Conservation (phyloP, 1,284 basidiomycete genomes). For the Cutaneotrichosporon cavernicola region DNA sequence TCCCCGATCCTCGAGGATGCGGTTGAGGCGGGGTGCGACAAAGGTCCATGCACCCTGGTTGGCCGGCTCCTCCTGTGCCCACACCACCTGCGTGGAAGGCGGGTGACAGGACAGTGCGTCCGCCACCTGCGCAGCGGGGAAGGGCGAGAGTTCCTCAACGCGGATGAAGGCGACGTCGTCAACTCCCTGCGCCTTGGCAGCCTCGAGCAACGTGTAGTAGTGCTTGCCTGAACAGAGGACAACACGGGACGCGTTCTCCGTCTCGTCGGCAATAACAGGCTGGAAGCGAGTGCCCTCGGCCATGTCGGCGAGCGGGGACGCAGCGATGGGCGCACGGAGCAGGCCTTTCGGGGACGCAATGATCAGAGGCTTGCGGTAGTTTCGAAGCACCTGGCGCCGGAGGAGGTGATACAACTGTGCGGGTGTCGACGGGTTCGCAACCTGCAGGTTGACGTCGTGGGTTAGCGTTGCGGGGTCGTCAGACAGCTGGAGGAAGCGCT, state of each 20-base stretch:
- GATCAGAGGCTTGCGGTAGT: constrained; percentile 79
- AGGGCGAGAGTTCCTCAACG: constrained; percentile 79
- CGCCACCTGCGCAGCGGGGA: constrained; percentile 66
- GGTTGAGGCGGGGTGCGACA: constrained; percentile 61
- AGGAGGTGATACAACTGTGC: constrained; percentile 87
- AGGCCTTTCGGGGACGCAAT: constrained; percentile 80
- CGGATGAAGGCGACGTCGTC: constrained; percentile 64
- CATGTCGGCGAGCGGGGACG: constrained; percentile 68
- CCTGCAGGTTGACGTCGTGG: constrained; percentile 70
- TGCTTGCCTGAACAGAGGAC: constrained; percentile 69
- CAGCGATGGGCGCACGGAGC: constrained; percentile 70
- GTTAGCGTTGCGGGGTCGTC: constrained; percentile 42
- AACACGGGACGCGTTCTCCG: constrained; percentile 35
- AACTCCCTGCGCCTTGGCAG: constrained; percentile 59
- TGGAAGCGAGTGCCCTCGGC: constrained; percentile 65
- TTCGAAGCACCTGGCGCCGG: constrained; percentile 74
- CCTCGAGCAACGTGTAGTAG: constrained; percentile 78
- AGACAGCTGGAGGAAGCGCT: constrained; percentile 70
- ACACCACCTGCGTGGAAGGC: constrained; percentile 56
- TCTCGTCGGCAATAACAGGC: constrained; percentile 64
- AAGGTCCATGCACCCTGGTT: constrained; percentile 80
- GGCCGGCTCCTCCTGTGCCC: constrained; percentile 80
- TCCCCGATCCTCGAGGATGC: constrained; percentile 55
- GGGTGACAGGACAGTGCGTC: constrained; percentile 58
- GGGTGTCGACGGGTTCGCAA: constrained; percentile 80